These are phyloP conservation scores for Dactylellina cionopaga DNA, from an alignment of 2,329 filamentous ascomycete species.

Conservation along the genomic window DNA sequence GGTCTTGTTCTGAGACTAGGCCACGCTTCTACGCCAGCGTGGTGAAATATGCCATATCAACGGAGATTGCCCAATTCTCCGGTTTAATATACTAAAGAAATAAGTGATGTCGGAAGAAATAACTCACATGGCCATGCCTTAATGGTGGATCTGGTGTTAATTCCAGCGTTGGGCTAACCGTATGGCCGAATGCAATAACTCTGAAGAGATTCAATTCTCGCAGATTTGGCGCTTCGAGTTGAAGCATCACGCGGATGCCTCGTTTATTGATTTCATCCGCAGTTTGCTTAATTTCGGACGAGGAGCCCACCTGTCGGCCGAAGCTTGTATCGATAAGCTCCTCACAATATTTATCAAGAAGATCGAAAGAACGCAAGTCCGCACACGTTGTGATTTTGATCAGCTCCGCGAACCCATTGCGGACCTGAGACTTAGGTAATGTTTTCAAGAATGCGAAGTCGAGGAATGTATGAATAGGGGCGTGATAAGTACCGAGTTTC, in stretches of 20 bases:
- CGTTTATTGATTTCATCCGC: slow-evolving; percentile 75
- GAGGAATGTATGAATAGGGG: slow-evolving; percentile 76
- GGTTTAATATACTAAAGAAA: neutral
- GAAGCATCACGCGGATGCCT: slow-evolving; percentile 77
- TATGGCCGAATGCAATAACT: slow-evolving; percentile 79
- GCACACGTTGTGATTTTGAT: slow-evolving; percentile 80
- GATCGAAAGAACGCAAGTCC: slow-evolving; percentile 72
- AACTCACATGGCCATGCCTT: slow-evolving; percentile 70
- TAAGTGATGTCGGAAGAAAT: neutral
- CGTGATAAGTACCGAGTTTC: slow-evolving; percentile 70
- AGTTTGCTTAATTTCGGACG: slow-evolving; percentile 68
- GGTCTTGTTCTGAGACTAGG: slow-evolving; percentile 70
- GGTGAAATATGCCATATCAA: slow-evolving; percentile 79
- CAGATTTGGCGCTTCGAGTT: slow-evolving; percentile 76
- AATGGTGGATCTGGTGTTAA: slow-evolving; percentile 74
- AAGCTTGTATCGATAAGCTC: slow-evolving; percentile 73
- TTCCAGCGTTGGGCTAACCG: slow-evolving; percentile 78
- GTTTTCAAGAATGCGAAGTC: slow-evolving; percentile 76
- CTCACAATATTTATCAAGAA: slow-evolving; percentile 76
- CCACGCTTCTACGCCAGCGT: slow-evolving; percentile 73
- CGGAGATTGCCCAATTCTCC: slow-evolving; percentile 69
- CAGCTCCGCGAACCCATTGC: slow-evolving; percentile 78
- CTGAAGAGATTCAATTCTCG: slow-evolving; percentile 78
- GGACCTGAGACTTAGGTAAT: slow-evolving; percentile 73
- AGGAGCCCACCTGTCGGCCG: slow-evolving; percentile 69